A percentile compares a stretch with the other conserved stretches of the same genome.
These are phyloP conservation scores for Globisporangium spiculum DNA, from an alignment of 352 stramenopile genomes.

Conservation along the genomic window DNA sequence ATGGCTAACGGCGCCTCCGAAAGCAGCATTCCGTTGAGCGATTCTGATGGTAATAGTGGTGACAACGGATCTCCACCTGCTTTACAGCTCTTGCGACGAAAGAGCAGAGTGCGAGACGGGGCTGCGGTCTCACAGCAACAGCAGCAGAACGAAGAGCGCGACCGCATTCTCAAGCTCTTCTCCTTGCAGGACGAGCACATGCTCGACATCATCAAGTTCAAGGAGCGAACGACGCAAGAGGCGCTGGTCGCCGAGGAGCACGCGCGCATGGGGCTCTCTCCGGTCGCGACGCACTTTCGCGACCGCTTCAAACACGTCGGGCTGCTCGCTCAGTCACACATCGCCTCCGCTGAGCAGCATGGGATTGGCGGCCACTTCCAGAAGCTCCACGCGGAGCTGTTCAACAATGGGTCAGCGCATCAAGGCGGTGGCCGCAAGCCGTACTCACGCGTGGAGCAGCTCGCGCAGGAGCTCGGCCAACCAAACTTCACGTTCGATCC, in stretches of 20 bases:
- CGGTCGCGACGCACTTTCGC: slow-evolving; percentile 48
- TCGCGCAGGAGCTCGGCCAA: slow-evolving; percentile 21
- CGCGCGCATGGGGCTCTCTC: slow-evolving; percentile 38
- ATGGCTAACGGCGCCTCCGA: background rate
- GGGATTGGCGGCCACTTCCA: slow-evolving; percentile 71
- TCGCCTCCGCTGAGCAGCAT: slow-evolving; percentile 18
- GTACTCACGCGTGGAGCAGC: slow-evolving; percentile 16
- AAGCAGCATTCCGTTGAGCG: background rate
- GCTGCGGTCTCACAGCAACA: background rate
- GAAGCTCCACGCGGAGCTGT: slow-evolving; percentile 49
- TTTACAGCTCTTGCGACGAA: background rate
- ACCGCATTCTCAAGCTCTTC: slow-evolving; percentile 48
- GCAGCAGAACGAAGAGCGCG: slow-evolving; percentile 9
- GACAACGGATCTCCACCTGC: background rate
- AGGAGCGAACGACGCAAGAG: slow-evolving; percentile 44
- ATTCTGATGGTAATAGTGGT: background rate
- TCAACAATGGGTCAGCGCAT: background rate
- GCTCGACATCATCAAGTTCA: slow-evolving; percentile 60
- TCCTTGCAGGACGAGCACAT: slow-evolving; percentile 51
- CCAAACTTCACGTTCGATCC: slow-evolving; percentile 12
- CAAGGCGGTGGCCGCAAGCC: slow-evolving; percentile 1
- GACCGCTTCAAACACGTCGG: slow-evolving; percentile 67
- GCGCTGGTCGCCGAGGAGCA: slow-evolving; percentile 39
- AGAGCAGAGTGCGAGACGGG: slow-evolving; percentile 3
- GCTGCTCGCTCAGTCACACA: slow-evolving; percentile 42